Evolutionary conservation across 2,329 filamentous ascomycete species (phyloP).

Genomic region (Penicillium sp.): DNA sequence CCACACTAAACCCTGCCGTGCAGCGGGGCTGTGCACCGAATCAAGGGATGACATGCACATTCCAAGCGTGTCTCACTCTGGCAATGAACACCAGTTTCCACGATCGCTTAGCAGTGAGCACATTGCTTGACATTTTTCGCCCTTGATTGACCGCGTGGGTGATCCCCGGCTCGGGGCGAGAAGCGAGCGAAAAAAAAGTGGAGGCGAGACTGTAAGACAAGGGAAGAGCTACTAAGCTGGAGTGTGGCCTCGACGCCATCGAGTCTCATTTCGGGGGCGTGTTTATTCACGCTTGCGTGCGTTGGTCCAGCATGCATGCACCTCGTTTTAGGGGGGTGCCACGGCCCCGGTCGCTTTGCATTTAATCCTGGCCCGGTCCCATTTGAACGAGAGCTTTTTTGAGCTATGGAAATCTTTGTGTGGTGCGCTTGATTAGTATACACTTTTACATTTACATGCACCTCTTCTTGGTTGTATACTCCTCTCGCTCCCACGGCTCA

Average conservation of each 20-base stretch:
- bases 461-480: neutral
- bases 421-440: neutral
- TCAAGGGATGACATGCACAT: constrained; percentile 31
- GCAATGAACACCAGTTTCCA: neutral
- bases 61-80: constrained; percentile 16
- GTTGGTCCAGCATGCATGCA: constrained; percentile 14
- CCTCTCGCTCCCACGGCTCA: neutral
- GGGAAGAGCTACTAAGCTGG: too few species aligned
- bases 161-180: constrained; percentile 20
- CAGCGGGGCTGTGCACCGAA: constrained; percentile 23
- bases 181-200: neutral
- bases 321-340: constrained; percentile 13
- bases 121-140: constrained; percentile 1
- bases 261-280: constrained; percentile 1
- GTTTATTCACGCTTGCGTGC: constrained; percentile 13
- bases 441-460: neutral
- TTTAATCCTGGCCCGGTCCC: constrained; percentile 13
- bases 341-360: constrained; percentile 2
- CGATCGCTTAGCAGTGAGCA: neutral
- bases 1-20: neutral
- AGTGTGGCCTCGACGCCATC: neutral
- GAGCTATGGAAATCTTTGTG: neutral
- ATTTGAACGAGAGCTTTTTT: constrained; percentile 1
- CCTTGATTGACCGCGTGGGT: constrained; percentile 22
- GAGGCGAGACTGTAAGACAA: neutral